phyloP scores from a whole-genome alignment of 176 grass and related monocot species.

The Pontederia crassipes region DNA sequence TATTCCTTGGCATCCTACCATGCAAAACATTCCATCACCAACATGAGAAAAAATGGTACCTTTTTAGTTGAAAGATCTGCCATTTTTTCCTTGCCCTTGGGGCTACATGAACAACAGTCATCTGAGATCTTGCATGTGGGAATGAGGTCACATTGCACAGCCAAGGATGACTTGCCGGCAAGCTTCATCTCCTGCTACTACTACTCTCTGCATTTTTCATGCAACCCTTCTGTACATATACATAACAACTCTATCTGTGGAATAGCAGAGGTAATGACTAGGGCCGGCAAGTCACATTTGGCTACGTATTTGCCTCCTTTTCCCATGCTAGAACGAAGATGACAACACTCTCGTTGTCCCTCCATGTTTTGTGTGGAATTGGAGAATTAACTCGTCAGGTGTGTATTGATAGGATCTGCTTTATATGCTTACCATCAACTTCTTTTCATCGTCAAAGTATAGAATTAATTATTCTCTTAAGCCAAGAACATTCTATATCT shows the following conservation, averaged over 20 bases:
- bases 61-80: no score
- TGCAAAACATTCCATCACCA: neutral
- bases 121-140: constrained; percentile 66
- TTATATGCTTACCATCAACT: no score
- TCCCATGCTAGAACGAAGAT: constrained; percentile 61
- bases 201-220: no score
- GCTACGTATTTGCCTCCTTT: constrained; percentile 59
- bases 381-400: neutral
- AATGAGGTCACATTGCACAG: constrained; percentile 54
- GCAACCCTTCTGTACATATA: no score
- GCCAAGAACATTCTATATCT: neutral
- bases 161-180: constrained; percentile 90
- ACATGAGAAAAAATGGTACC: no score
- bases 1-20: neutral
- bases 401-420: neutral
- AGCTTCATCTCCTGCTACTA: neutral
- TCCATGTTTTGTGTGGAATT: neutral
- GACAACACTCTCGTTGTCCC: neutral
- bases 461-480: neutral
- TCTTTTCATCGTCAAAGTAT: neutral
- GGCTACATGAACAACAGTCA: constrained; percentile 21
- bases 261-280: neutral
- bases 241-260: no score
- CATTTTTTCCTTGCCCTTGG: neutral
- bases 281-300: constrained; percentile 35